Conservation (phyloP, 176 grass and related monocot genomes). For the Oryza officinalis region DNA sequence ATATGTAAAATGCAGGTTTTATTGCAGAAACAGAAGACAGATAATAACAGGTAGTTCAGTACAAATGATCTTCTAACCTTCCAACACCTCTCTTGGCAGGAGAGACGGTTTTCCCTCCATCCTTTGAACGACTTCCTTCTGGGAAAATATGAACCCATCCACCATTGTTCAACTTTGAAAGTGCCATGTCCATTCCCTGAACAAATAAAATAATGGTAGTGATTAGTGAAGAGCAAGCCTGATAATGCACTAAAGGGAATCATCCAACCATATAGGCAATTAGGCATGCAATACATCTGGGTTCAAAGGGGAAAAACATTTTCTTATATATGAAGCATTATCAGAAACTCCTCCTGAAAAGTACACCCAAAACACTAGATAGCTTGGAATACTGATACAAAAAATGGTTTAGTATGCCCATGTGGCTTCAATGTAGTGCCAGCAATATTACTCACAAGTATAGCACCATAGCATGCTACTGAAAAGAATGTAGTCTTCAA, state of each 20-base stretch:
- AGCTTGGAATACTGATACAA: not conserved
- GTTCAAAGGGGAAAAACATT: not conserved
- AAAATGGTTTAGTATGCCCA: not conserved
- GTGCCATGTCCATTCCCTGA: conserved; percentile 95
- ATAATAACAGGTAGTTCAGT: not conserved
- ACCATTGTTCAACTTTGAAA: conserved; percentile 88
- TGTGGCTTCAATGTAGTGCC: not conserved
- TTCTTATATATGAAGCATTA: not conserved
- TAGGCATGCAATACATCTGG: not conserved
- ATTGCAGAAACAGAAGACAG: not conserved
- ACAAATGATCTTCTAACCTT: conserved; percentile 52
- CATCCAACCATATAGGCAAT: not conserved
- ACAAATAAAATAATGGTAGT: not conserved
- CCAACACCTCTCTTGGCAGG: conserved; percentile 93
- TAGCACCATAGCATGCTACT: not conserved
- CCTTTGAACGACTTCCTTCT: conserved; percentile 87
- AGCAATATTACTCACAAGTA: conserved; percentile 2
- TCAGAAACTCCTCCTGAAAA: not conserved
- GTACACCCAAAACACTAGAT: not conserved
- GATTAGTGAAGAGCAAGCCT: conserved; percentile 12
- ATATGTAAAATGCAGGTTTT: not conserved
- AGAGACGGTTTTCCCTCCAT: conserved; percentile 85
- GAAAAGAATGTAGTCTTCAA: not conserved
- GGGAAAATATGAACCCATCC: conserved; percentile 99
- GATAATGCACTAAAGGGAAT: not conserved